Evolutionary conservation across 768 basidiomycete genomes (phyloP), one percentile per base, ranked within the genome.

Genomic region (Trametes villosa): DNA sequence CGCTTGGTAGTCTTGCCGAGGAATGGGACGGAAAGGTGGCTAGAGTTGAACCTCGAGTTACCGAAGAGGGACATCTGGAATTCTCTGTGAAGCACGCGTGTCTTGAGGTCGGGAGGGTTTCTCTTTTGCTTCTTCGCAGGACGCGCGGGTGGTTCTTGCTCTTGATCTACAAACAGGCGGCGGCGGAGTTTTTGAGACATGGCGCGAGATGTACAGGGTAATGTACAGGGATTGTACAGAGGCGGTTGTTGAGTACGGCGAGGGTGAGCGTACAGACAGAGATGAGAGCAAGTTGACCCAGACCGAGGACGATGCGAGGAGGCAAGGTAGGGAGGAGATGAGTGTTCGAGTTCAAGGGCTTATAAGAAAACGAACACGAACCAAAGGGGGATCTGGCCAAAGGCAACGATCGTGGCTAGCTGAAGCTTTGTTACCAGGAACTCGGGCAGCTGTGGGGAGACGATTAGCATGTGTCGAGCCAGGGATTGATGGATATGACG

Each of bases 1-100:
- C 75, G 74, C 64, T 82, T 80, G 58, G 73, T 80, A 57, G 76
- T 79, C 72, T 83, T 85, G 67, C 81, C 80, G 38, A 79, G 80
- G 17, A 75, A 74, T 22, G 79, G 75, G 8, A 74, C 74, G 13
- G 56, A 55, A 76, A 85, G 68, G 77, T 60, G 63, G 38, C 54
- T 51, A 57, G 56, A 15, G 55, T 53, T 60, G 59, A 64, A 57
- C 15, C 46, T 46, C 31, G 53, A 40, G 45, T 60, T 56, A 36
- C 59, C 31, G 59, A 64, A 60, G 18, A 64, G 55, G 42, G 63
- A 62, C 72, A 49, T 58, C 36, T 50, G 41, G 63, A 66, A 56
- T 58, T 65, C 55, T 18, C 57, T 58, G 67, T 64, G 56, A 70
- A 68, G 70, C 71, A 74, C 71, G 9, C 48, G 59, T n/a, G 34